Conservation (phyloP, 2,329 filamentous ascomycete genomes). For the Laburnicola sp. region DNA sequence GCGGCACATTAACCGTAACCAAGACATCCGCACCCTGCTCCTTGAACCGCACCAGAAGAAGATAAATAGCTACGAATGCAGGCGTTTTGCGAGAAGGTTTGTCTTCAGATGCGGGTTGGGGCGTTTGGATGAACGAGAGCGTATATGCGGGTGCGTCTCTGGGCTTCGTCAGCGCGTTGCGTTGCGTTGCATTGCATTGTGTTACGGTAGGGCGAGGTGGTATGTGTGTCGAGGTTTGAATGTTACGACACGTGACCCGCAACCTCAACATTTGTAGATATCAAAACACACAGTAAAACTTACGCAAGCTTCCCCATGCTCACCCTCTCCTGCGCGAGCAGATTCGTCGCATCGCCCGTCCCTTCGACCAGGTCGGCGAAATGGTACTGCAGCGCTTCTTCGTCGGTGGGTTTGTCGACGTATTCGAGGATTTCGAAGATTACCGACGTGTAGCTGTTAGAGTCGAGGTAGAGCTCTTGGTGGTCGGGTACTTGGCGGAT, state of each 20-base stretch:
- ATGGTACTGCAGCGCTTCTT: constrained; percentile 62
- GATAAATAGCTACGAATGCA: constrained; percentile 71
- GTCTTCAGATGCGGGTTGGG: constrained; percentile 38
- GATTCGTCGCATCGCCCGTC: constrained; percentile 42
- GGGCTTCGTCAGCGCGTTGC: neutral
- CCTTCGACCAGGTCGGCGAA: constrained; percentile 51
- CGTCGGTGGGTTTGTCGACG: constrained; percentile 69
- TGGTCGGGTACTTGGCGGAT: constrained; percentile 79
- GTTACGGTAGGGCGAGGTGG: constrained; percentile 32
- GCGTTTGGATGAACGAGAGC: constrained; percentile 62
- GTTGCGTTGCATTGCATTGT: too few relatives aligned
- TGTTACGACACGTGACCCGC: constrained; percentile 5
- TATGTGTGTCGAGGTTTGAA: neutral
- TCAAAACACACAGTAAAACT: constrained; percentile 18
- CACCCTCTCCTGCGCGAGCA: constrained; percentile 35
- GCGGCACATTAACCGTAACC: constrained; percentile 85
- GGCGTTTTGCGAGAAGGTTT: constrained; percentile 39
- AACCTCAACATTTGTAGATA: neutral
- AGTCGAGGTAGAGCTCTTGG: constrained; percentile 90
- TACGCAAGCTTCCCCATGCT: constrained; percentile 44
- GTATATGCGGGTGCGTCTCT: constrained; percentile 64
- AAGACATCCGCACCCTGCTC: constrained; percentile 77
- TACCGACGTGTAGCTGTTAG: constrained; percentile 79
- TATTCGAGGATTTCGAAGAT: constrained; percentile 90
- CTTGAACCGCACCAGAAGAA: constrained; percentile 76